Evolutionary conservation across 441 rosid genomes (phyloP), one percentile per base, ranked within the genome.

Genomic region (Aquilaria agallochum): DNA sequence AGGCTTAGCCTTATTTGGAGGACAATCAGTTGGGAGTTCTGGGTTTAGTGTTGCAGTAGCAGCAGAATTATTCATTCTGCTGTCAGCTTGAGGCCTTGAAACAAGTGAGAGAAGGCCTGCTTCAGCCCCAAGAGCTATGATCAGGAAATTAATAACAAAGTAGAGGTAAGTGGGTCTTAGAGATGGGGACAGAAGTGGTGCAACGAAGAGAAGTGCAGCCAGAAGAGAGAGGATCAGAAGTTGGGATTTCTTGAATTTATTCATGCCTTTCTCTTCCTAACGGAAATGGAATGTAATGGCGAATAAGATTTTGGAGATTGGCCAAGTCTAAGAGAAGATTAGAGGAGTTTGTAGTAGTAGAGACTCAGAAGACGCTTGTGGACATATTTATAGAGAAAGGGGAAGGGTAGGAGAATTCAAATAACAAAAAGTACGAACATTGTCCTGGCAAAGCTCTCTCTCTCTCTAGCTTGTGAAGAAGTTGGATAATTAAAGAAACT

Each of bases 101-200:
- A 76, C 76, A 67, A 62, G 46, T 9, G 87, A 80, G 58, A 85
- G 76, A 57, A 87, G 79, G 51, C 94, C 94, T 1, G 94, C 85
- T 57, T 87, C 87, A 4, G 80, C 90, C 11, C 85, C 87, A 42
- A 88, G 80, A 31, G 76, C 73, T 31, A 88, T 57, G 62, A 88
- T 83, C 58, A 88, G 82, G 63, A 88, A 67, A 73, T 88, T 88
- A 61, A 74, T 46, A 70, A 88, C 56, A 49, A 88, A 69, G 75
- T 88, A 88, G 53, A 88, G 70, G 66, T 79, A 83, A n/a, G 78
- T 75, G 1, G 84, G 75, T 65, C 95, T 76, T 33, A 60, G 56
- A 53, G 88, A 74, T 50, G 89, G 64, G 53, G 95, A 75, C 33
- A 83, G 55, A 49, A 76, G 68, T 9, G 89, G 89, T 4, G 84